Conservation (phyloP, 2,329 filamentous ascomycete genomes). For the Colletotrichum abscissum region DNA sequence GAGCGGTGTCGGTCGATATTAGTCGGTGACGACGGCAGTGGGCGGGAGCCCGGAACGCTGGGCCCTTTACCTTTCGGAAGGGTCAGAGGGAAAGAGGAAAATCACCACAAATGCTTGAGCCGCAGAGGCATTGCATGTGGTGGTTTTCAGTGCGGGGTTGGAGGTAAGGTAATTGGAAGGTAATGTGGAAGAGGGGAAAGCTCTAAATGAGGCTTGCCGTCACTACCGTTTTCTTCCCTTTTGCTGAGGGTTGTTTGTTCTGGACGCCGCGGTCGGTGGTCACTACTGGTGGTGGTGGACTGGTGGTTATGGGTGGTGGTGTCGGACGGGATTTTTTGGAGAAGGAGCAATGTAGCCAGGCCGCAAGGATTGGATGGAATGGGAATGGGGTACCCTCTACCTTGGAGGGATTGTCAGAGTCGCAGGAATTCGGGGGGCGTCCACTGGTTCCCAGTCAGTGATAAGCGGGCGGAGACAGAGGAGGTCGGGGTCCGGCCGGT, state of each 20-base stretch:
- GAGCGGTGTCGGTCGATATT: conserved; percentile 23
- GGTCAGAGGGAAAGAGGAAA: conserved; percentile 21
- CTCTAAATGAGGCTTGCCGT: conserved; percentile 29
- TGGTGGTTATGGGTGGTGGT: neutral
- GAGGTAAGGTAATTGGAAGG: neutral
- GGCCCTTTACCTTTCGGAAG: conserved; percentile 6
- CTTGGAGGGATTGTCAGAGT: neutral
- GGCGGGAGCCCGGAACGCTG: conserved; percentile 27
- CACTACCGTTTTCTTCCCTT: conserved; percentile 10
- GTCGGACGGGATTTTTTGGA: conserved; percentile 5
- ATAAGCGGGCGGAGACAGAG: conserved; percentile 29
- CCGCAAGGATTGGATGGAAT: neutral
- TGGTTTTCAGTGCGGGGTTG: conserved; percentile 31
- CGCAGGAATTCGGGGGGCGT: neutral
- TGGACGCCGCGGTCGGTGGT: neutral
- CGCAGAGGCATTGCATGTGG: conserved; percentile 32
- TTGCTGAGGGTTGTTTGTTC: conserved; percentile 3
- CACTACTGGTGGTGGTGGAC: conserved; percentile 11
- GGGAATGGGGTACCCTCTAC: neutral
- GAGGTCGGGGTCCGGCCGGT: conserved; percentile 31
- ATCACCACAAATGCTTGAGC: conserved; percentile 21
- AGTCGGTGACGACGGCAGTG: conserved; percentile 20
- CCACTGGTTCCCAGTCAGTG: conserved; percentile 16
- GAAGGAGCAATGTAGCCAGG: conserved; percentile 8
- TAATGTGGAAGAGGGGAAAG: conserved; percentile 17